These are phyloP conservation scores for Protea cynaroides DNA, from an alignment of 164 flowering plant species.

Conservation along the genomic window DNA sequence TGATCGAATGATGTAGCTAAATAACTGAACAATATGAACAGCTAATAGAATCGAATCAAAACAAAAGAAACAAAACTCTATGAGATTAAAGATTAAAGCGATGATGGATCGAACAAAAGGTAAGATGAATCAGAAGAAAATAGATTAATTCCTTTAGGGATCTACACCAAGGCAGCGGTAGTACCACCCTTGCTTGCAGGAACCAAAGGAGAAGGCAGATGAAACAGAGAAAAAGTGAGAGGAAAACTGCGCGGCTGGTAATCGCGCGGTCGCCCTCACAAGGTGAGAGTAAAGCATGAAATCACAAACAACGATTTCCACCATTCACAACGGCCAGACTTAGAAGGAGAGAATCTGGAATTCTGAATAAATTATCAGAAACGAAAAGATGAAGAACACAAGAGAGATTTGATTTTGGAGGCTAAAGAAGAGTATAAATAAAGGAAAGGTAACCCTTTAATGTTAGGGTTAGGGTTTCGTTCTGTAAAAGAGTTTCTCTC, in stretches of 20 bases:
- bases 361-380: neutral
- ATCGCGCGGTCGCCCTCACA: constrained; percentile 21
- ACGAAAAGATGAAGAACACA: neutral
- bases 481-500: no score
- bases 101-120: no score
- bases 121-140: neutral
- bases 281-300: constrained; percentile 13
- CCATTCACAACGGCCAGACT: constrained; percentile 19
- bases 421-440: no score
- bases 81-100: neutral
- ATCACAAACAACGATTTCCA: constrained; percentile 12
- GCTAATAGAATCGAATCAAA: no score
- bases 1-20: neutral
- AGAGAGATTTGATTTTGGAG: neutral
- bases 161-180: constrained; percentile 91
- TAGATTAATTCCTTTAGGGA: constrained; percentile 33
- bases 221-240: neutral
- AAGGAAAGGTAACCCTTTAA: no score
- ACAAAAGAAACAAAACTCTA: neutral
- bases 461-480: no score
- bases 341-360: neutral
- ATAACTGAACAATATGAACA: neutral
- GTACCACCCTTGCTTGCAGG: constrained; percentile 82
- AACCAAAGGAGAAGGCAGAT: constrained; percentile 7
- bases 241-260: constrained; percentile 15